Conservation (phyloP, 225 moss, liverwort and hornwort species). For the Pseudoscleropodium purum region DNA sequence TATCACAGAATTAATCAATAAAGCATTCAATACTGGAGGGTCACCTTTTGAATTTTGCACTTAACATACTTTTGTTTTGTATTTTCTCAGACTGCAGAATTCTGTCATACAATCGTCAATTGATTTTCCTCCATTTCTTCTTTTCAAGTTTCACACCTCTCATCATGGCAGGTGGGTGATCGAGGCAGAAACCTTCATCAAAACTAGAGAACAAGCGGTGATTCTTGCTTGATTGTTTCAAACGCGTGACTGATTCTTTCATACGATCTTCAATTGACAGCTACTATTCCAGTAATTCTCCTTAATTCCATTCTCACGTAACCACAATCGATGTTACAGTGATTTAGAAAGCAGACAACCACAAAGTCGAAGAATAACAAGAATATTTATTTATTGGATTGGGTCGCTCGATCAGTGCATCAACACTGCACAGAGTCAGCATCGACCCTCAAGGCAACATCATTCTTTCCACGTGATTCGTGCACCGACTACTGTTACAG, state of each 20-base stretch:
- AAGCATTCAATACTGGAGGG: no score
- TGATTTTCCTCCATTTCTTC: not conserved
- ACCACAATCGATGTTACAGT: no score
- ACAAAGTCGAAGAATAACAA: not conserved
- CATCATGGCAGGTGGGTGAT: no score
- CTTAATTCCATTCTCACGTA: not conserved
- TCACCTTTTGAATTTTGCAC: no score
- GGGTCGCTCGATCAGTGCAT: not conserved
- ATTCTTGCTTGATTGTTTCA: not conserved
- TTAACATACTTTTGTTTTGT: no score
- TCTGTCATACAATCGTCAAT: not conserved
- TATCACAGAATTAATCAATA: no score
- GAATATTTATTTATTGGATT: not conserved
- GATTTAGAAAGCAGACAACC: not conserved
- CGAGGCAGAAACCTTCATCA: not conserved
- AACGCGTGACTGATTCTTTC: not conserved
- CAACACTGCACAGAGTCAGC: not conserved
- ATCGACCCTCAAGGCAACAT: not conserved
- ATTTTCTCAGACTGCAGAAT: no score
- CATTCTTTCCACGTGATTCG: not conserved
- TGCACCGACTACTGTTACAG: constrained; percentile 19
- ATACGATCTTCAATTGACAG: not conserved
- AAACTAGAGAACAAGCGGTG: not conserved
- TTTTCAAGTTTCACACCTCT: not conserved
- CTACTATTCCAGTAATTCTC: not conserved